These are phyloP conservation scores for Catunica adiposa DNA, from an alignment of 2,329 filamentous ascomycete species.

Conservation along the genomic window DNA sequence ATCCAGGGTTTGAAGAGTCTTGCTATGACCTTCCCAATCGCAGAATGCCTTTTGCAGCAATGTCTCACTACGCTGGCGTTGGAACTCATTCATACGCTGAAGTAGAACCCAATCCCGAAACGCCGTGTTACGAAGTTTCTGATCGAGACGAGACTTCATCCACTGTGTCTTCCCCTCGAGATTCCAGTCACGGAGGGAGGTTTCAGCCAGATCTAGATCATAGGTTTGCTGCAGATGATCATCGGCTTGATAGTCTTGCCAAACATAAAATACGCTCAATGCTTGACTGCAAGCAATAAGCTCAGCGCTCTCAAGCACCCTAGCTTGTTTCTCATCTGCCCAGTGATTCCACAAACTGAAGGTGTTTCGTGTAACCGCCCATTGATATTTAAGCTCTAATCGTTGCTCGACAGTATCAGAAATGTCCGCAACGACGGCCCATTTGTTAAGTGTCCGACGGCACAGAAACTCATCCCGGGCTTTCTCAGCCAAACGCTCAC, in stretches of 20 bases:
- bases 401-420: neutral
- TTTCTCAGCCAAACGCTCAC: conserved; percentile 9
- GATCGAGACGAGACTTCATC: conserved; percentile 4
- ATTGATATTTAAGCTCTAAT: conserved; percentile 6
- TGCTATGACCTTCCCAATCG: neutral
- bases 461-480: conserved; percentile 10
- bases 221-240: conserved; percentile 4
- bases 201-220: conserved; percentile 2
- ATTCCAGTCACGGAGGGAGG: conserved; percentile 12
- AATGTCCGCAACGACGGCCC: conserved; percentile 11
- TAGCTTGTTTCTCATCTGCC: neutral
- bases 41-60: neutral
- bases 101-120: conserved; percentile 14
- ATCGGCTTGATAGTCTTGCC: conserved; percentile 1
- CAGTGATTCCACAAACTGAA: conserved; percentile 6
- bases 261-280: neutral
- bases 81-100: conserved; percentile 13
- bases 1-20: neutral
- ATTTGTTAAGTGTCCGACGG: conserved; percentile 10
- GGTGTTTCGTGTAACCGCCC: neutral
- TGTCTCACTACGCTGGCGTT: conserved; percentile 1
- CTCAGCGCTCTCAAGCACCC: conserved; percentile 2
- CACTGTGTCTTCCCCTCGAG: conserved; percentile 11
- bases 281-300: conserved; percentile 5
- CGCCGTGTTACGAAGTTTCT: conserved; percentile 6